Evolutionary conservation across 805 yeast genomes (phyloP), one percentile per base, ranked within the genome.

Genomic region (Cyberlindnera maclurae): DNA sequence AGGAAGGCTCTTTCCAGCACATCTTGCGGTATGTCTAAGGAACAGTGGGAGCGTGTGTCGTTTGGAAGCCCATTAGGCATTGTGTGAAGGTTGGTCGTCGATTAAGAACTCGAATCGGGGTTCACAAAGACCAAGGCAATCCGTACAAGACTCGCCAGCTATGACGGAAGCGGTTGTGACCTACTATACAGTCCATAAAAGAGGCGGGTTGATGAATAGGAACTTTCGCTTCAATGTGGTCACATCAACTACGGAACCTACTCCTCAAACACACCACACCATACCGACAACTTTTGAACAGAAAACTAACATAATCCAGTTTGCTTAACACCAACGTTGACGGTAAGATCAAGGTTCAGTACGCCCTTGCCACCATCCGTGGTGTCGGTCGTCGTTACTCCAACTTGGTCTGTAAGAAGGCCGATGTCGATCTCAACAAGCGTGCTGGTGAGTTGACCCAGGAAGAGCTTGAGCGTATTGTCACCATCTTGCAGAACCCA

Each of bases 371-470:
- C 81, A 84, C 89, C 76, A 94, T 93, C 71, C 86, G 96, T 79
- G 99, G 99, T 89, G 97, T 93, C 65, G 98, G 98, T 79, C 94
- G 97, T 77, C 93, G 99, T 79, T 94, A 90, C 85, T 79, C 98
- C 74, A 93, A 94, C 89, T 79, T 93, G 77, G 96, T 93, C 68
- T 93, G 97, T 82, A 94, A 94, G 86, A 94, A 90, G 83, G 99
- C 99, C 65, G 99, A 93, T 80, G 94, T 93, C 68, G 95, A 86
- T 71, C 82, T 94, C 74, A 65, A 73, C 74, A 93, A 93, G 84
- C 86, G 99, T 75, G 99, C 99, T 65, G 99, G 99, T 85, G 98
- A 93, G 78, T 87, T 93, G 71, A 89, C 98, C 71, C 98, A 93
- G 74, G 99, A 93, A 83, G 99, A 93, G 79, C 87, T 93, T 72